Conservation (phyloP, 2,329 filamentous ascomycete species). For the Diaporthe eres region DNA sequence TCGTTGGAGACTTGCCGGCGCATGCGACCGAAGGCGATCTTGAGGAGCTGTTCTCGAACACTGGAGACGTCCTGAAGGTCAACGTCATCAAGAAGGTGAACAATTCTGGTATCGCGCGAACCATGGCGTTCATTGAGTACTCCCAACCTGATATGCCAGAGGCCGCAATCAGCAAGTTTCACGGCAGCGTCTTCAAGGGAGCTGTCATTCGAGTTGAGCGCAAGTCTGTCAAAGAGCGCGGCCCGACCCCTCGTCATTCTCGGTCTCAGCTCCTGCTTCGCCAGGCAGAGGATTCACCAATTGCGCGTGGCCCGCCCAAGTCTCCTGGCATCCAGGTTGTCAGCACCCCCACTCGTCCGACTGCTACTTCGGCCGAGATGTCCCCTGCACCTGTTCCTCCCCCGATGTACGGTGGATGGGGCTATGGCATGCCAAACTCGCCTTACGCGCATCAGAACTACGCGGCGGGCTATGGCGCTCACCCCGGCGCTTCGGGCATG, state of each 20-base stretch:
- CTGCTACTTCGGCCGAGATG: constrained; percentile 24
- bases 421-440: constrained; percentile 25
- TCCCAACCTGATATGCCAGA: constrained; percentile 44
- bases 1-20: constrained; percentile 50
- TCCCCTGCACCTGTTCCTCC: constrained; percentile 34
- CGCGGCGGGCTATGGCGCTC: constrained; percentile 20
- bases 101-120: constrained; percentile 36
- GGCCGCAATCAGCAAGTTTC: constrained; percentile 36
- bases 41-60: constrained; percentile 43
- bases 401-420: constrained; percentile 33
- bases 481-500: constrained; percentile 10
- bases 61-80: constrained; percentile 49
- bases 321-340: constrained; percentile 8
- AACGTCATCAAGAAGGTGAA: constrained; percentile 49
- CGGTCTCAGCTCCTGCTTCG: constrained; percentile 35
- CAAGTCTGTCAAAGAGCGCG: constrained; percentile 40
- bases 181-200: constrained; percentile 36
- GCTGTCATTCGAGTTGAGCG: constrained; percentile 39
- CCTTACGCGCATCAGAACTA: constrained; percentile 28
- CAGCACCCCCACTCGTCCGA: constrained; percentile 34
- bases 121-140: constrained; percentile 51
- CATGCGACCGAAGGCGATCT: constrained; percentile 47
- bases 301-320: constrained; percentile 20
- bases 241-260: constrained; percentile 27
- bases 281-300: constrained; percentile 25